Evolutionary conservation across 306 rosid genomes (phyloP).

Genomic region (Prunus armeniaca): DNA sequence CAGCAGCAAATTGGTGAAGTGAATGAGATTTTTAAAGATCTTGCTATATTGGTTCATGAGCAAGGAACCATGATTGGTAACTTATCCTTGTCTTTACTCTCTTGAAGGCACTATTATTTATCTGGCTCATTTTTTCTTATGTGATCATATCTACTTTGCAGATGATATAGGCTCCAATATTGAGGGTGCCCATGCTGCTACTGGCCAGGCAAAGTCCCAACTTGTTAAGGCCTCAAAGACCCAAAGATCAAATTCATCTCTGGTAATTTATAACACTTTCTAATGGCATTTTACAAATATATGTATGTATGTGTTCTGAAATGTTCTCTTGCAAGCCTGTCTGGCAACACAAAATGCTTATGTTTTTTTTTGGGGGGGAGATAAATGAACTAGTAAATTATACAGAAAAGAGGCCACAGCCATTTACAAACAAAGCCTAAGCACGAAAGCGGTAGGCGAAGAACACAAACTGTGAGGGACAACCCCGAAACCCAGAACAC

Average conservation of each 20-base stretch:
- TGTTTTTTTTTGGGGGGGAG: too few relatives aligned
- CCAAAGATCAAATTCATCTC: conserved; percentile 86
- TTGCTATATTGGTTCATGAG: conserved; percentile 89
- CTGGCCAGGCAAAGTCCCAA: conserved; percentile 68
- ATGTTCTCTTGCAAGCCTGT: not conserved
- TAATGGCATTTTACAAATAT: not conserved
- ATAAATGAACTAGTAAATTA: too few relatives aligned
- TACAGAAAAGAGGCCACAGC: too few relatives aligned
- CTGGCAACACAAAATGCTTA: not conserved
- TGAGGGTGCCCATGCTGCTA: conserved; percentile 76
- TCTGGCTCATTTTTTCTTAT: conserved; percentile 27
- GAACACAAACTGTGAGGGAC: too few relatives aligned
- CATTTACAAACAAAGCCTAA: too few relatives aligned
- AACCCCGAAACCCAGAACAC: too few relatives aligned
- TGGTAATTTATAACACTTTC: conserved; percentile 48
- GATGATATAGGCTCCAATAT: conserved; percentile 87
- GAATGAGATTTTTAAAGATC: conserved; percentile 92
- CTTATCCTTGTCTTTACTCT: not conserved
- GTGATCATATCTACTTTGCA: conserved; percentile 30
- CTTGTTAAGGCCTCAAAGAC: conserved; percentile 82
- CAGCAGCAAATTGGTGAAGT: conserved; percentile 97
- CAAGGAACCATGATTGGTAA: conserved; percentile 92
- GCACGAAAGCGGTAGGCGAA: too few relatives aligned
- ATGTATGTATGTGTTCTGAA: not conserved
- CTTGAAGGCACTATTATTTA: conserved; percentile 7